phyloP scores from a whole-genome alignment of 139 green algal species.

The Closterium sp. region DNA sequence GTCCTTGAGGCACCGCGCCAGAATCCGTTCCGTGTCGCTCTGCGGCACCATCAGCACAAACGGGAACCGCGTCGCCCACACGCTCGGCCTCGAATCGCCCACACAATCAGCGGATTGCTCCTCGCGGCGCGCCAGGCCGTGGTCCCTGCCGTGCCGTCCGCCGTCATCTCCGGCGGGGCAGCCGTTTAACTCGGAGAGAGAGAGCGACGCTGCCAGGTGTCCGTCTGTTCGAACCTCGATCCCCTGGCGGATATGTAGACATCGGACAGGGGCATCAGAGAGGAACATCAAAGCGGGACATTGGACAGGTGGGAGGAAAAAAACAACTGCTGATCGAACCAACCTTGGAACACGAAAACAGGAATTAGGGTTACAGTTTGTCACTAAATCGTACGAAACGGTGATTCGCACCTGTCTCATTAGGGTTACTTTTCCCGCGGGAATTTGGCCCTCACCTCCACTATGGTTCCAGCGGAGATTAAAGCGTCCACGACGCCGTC shows the following conservation, averaged over 20 bases:
- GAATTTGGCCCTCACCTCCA: not conserved
- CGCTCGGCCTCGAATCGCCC: not conserved
- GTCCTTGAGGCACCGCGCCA: not conserved
- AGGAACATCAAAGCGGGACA: too few relatives aligned
- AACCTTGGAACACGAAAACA: too few relatives aligned
- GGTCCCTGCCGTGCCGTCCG: not conserved
- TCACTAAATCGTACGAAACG: too few relatives aligned
- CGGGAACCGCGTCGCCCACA: not conserved
- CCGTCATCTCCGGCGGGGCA: not conserved
- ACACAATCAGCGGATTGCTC: not conserved
- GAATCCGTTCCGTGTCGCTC: not conserved
- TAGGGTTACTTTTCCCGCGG: not conserved
- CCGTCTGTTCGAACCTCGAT: not conserved
- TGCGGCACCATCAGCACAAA: not conserved
- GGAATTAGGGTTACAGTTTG: too few relatives aligned
- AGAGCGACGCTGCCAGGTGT: not conserved
- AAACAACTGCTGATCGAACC: too few relatives aligned
- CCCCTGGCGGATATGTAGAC: not conserved
- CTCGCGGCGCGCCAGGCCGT: not conserved
- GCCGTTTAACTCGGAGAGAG: not conserved
- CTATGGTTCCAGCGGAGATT: not conserved
- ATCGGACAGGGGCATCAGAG: too few relatives aligned
- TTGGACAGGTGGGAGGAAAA: not conserved
- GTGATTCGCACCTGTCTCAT: too few relatives aligned
- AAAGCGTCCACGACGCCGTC: constrained; percentile 24